phyloP scores from a whole-genome alignment of 129 eudicot species.

The Flaveria ramosissima region DNA sequence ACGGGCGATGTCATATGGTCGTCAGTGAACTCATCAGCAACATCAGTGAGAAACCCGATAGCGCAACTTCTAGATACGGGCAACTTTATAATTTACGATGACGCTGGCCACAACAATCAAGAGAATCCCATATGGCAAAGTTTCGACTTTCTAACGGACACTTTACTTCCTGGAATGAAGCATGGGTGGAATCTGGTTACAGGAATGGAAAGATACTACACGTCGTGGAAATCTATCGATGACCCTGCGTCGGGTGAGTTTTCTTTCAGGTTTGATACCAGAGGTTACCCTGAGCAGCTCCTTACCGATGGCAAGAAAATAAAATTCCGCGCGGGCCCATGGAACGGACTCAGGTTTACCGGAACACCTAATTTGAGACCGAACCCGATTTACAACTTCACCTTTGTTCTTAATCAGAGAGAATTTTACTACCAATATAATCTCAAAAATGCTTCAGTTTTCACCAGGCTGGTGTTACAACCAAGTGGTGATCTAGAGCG shows the following conservation, averaged over 20 bases:
- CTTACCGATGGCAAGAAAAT: neutral
- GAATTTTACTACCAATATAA: conserved; percentile 20
- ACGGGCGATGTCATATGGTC: conserved; percentile 23
- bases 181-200: neutral
- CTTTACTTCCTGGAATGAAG: neutral
- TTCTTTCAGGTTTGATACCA: neutral
- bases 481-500: neutral
- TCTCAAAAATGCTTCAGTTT: neutral
- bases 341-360: conserved; percentile 44
- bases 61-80: conserved; percentile 34
- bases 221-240: neutral
- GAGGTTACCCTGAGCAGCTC: neutral
- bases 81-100: conserved; percentile 26
- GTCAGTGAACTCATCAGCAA: neutral
- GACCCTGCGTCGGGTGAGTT: neutral
- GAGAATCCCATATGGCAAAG: conserved; percentile 6
- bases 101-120: neutral
- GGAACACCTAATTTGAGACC: conserved; percentile 20
- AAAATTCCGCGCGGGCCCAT: conserved; percentile 24
- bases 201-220: neutral
- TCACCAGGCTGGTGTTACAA: neutral
- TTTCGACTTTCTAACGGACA: neutral
- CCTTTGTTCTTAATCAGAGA: conserved; percentile 11
- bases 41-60: neutral
- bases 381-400: neutral